A percentile compares a stretch with the other conserved stretches of the same genome.
phyloP scores from a whole-genome alignment of 164 flowering plant species.

The Vitis labrusca region DNA sequence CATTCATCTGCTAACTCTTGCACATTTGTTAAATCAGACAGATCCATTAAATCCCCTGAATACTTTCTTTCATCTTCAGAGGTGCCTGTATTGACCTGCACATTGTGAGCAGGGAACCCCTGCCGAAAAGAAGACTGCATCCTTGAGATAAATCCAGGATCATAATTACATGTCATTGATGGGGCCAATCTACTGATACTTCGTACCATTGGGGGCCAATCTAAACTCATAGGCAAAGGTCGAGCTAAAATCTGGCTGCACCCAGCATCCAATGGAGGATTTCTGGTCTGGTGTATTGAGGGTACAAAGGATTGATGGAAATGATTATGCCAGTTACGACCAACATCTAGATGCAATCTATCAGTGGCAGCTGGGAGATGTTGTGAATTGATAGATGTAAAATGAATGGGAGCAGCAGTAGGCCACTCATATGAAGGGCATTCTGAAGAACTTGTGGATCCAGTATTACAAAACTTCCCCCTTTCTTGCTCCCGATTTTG shows the following conservation, averaged over 20 bases:
- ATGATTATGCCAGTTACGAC: conserved; percentile 68
- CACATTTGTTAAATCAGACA: conserved; percentile 38
- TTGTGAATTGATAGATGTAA: conserved; percentile 45
- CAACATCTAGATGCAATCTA: conserved; percentile 92
- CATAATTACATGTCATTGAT: conserved; percentile 64
- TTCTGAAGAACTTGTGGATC: conserved; percentile 34
- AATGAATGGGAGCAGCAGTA: conserved; percentile 50
- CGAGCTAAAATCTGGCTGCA: conserved; percentile 48
- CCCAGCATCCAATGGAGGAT: conserved; percentile 52
- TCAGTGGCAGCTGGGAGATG: conserved; percentile 85
- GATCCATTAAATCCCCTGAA: conserved; percentile 51
- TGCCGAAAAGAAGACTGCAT: conserved; percentile 52
- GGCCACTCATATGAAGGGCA: conserved; percentile 85
- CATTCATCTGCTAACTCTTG: conserved; percentile 61
- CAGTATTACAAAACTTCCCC: conserved; percentile 21
- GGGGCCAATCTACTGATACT: conserved; percentile 51
- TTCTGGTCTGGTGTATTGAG: conserved; percentile 57
- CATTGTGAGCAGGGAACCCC: conserved; percentile 38
- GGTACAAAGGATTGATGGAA: conserved; percentile 63
- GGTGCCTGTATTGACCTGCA: conserved; percentile 40
- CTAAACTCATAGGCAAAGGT: conserved; percentile 70
- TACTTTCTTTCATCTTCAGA: conserved; percentile 60
- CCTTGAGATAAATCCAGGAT: conserved; percentile 63
- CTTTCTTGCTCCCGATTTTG: conserved; percentile 28
- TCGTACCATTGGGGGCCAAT: conserved; percentile 87